phyloP scores from a whole-genome alignment of 2,329 filamentous ascomycete species.

The Diplodia mutila region DNA sequence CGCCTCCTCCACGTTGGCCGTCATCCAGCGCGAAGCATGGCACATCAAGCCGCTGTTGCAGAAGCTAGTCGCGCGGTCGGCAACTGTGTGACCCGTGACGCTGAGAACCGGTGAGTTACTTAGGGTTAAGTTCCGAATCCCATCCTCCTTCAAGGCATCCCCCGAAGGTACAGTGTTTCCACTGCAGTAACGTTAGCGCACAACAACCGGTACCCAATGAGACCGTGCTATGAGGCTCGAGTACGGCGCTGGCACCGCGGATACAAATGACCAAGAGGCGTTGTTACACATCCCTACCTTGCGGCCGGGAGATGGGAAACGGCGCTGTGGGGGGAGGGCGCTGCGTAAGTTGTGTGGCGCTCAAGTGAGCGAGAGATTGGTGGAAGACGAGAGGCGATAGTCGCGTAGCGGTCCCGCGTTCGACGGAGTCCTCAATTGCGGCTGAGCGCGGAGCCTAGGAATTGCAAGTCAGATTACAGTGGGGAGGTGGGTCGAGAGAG shows the following conservation, averaged over 20 bases:
- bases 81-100: constrained; percentile 56
- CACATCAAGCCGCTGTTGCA: constrained; percentile 31
- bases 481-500: not conserved
- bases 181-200: constrained; percentile 42
- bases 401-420: constrained; percentile 34
- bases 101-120: constrained; percentile 67
- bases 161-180: constrained; percentile 34
- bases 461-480: constrained; percentile 1
- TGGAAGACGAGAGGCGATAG: constrained; percentile 26
- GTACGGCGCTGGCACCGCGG: constrained; percentile 54
- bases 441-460: not conserved
- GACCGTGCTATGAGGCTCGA: constrained; percentile 64
- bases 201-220: constrained; percentile 52
- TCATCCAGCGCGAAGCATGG: constrained; percentile 31
- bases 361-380: constrained; percentile 40
- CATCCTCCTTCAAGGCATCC: constrained; percentile 56
- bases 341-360: constrained; percentile 54
- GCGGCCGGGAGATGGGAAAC: constrained; percentile 65
- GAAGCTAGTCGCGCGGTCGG: constrained; percentile 69
- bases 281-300: constrained; percentile 63
- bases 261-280: constrained; percentile 44
- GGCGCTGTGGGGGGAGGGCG: constrained; percentile 77
- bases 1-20: constrained; percentile 35
- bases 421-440: constrained; percentile 37
- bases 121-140: constrained; percentile 97